Conservation (phyloP, 768 basidiomycete species). For the Trametes gibbosa region DNA sequence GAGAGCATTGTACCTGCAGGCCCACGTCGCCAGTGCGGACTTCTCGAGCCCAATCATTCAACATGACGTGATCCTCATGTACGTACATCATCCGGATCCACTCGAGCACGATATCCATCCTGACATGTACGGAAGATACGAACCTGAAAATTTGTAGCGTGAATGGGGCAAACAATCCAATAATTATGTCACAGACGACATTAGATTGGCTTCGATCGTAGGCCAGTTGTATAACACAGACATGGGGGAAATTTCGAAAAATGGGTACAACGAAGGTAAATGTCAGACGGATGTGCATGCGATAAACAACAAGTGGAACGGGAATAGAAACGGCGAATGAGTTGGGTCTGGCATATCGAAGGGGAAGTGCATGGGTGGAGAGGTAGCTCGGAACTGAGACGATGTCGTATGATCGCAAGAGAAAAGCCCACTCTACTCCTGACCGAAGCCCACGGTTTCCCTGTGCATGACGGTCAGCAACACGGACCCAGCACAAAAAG, state of each 20-base stretch:
- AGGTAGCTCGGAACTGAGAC: not conserved
- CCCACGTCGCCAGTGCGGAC: no score
- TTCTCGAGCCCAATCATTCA: not conserved
- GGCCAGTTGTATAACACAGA: not conserved
- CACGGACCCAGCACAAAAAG: not conserved
- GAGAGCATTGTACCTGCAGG: no score
- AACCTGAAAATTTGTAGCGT: not conserved
- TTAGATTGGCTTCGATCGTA: not conserved
- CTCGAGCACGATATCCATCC: not conserved
- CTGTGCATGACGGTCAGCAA: slow-evolving; percentile 35
- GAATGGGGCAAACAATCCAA: not conserved
- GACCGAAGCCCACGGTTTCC: slow-evolving; percentile 93
- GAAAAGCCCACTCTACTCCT: slow-evolving; percentile 55
- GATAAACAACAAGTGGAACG: not conserved
- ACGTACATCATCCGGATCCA: not conserved
- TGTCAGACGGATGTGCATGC: slow-evolving; percentile 3
- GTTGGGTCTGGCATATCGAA: not conserved
- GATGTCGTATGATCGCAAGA: no score
- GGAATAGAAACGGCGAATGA: not conserved
- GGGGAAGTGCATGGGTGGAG: not conserved
- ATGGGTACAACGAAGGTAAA: slow-evolving; percentile 1
- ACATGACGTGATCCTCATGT: not conserved
- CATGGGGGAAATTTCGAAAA: not conserved
- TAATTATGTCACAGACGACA: slow-evolving; percentile 13
- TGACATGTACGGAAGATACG: not conserved